Base-by-base conservation (phyloP, 345 rosid genomes). In the Arabidopsis arenosa region DNA sequence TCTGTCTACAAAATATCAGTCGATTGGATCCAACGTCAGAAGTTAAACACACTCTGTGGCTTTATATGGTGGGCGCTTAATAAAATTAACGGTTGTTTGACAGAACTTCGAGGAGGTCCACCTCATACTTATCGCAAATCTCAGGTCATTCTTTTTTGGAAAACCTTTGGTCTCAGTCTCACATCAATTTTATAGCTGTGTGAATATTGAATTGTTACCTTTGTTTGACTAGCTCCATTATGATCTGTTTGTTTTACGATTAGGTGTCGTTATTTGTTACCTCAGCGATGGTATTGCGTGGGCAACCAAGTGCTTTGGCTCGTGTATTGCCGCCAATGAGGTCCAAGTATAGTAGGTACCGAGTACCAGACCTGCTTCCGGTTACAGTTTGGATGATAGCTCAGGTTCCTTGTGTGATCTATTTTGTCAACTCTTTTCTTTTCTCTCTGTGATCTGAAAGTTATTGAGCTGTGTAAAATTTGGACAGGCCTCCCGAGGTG, bases 401-500 rank as follows among this genome's bases (percentile, higher is more conserved):
- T 48, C 26, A 17, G 53, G 53, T 48, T 23, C 26, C 26, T 48
- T 5, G 53, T 48, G 18, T 47, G 26, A 23, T 23, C 26, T 23
- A 23, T 47, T 15, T 47, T 48, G 53, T 48, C 11, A 0, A 7
- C 0, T 7, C 7, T 47, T 48, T 10, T 15, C 1, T 45, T 8
- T 48, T 15, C 13, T 43, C 11, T 17, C 53, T 48, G 11, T 17
- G 53, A 48, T 7, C 7, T 48, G 11, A 48, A 17, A 15, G 2
- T 48, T 8, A 2, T 70, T 87, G 72, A 47, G 40, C 47, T 23
- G 26, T 51, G 35, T 75, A 64, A 36, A 35, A 67, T 76, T 17
- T 82, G 13, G 78, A 10, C 59, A 89, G 88, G 90, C 82, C 32
- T 75, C 83, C 62, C 86, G 74, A 72, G 84, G 85, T 55, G 87